phyloP scores from a whole-genome alignment of 2,329 filamentous ascomycete genomes.

The Verruconis gallopava region DNA sequence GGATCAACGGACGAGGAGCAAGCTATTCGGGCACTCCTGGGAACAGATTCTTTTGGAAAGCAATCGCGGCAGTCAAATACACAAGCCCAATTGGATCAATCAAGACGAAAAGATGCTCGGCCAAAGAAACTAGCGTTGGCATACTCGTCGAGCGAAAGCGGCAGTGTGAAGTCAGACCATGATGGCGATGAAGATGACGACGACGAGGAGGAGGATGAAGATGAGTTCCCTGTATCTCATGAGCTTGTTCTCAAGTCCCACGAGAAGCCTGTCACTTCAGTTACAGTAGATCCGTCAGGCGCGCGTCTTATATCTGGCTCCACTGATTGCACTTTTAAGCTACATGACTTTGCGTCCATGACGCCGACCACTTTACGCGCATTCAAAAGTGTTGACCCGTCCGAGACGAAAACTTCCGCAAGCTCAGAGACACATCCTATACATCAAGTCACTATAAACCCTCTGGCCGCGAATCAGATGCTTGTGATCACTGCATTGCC shows the following conservation, averaged over 20 bases:
- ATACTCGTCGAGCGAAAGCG: slow-evolving; percentile 4
- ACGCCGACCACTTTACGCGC: slow-evolving; percentile 87
- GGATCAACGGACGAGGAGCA: slow-evolving; percentile 7
- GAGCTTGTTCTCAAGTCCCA: slow-evolving; percentile 89
- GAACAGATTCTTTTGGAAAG: slow-evolving; percentile 10
- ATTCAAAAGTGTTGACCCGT: slow-evolving; percentile 83
- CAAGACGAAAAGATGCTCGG: slow-evolving; percentile 6
- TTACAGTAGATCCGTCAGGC: slow-evolving; percentile 74
- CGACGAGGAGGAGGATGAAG: slow-evolving; percentile 56
- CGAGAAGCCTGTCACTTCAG: slow-evolving; percentile 70
- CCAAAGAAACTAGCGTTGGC: slow-evolving; percentile 1
- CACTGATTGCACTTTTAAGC: slow-evolving; percentile 77
- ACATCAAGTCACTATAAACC: slow-evolving; percentile 77
- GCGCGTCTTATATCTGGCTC: slow-evolving; percentile 80
- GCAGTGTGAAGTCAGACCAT: slow-evolving; percentile 17
- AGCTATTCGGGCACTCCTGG: slow-evolving; percentile 8
- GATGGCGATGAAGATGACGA: slow-evolving; percentile 43
- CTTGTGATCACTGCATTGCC: slow-evolving; percentile 81
- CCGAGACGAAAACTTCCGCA: slow-evolving; percentile 51
- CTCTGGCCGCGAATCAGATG: slow-evolving; percentile 63
- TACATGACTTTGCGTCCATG: slow-evolving; percentile 93
- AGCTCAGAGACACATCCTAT: slow-evolving; percentile 76
- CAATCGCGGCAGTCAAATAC: slow-evolving; percentile 7
- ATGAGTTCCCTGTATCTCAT: slow-evolving; percentile 86
- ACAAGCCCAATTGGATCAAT: slow-evolving; percentile 11